phyloP scores from a whole-genome alignment of 176 grass and related monocot species.

The Juncus inflexus region DNA sequence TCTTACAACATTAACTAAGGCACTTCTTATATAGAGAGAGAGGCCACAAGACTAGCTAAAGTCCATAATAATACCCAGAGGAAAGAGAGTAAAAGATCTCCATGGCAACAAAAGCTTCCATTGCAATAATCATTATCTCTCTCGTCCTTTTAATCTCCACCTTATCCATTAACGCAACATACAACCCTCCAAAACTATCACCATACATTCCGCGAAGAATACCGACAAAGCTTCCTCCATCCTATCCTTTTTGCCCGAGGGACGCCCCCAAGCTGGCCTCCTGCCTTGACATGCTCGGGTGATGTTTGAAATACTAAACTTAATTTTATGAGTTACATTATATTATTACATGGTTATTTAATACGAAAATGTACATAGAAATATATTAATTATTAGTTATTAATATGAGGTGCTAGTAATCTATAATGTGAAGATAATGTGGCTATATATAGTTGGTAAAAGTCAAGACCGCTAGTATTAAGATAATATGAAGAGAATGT shows the following conservation, averaged over 20 bases:
- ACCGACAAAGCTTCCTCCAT: conserved; percentile 6
- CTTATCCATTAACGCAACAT: neutral
- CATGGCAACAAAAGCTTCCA: conserved; percentile 18
- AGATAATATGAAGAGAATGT: too few species aligned
- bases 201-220: conserved; percentile 9
- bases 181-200: conserved; percentile 1
- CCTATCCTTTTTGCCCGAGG: conserved; percentile 60
- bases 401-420: too few species aligned
- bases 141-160: neutral
- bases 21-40: conserved; percentile 10
- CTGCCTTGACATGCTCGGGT: conserved; percentile 48
- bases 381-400: too few species aligned
- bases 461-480: too few species aligned
- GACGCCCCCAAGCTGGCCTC: conserved; percentile 55
- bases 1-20: too few species aligned
- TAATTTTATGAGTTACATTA: neutral
- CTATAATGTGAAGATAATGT: too few species aligned
- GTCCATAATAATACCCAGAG: neutral
- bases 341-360: neutral
- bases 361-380: neutral
- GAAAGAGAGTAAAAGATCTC: too few species aligned
- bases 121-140: neutral
- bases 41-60: neutral
- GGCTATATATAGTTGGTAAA: too few species aligned
- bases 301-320: too few species aligned